Conservation (phyloP, 345 rosid species). For the Citropsis articulata region DNA sequence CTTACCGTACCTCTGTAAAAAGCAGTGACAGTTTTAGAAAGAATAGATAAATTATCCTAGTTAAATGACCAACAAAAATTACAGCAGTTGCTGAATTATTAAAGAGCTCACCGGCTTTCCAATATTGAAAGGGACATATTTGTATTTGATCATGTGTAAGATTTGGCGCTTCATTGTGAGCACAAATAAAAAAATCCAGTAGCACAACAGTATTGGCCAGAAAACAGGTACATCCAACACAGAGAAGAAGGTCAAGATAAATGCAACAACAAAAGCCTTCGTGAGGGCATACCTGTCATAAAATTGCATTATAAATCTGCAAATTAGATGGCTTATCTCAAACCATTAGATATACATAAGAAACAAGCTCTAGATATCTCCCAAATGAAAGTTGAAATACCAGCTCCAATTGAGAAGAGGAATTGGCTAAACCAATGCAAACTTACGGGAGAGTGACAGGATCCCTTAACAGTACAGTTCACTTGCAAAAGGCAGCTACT, state of each 20-base stretch:
- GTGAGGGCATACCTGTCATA: conserved; percentile 59
- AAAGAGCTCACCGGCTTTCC: conserved; percentile 46
- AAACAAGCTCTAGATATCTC: neutral
- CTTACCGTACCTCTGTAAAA: conserved; percentile 35
- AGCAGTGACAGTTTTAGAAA: neutral
- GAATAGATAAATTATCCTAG: neutral
- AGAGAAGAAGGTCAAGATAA: conserved; percentile 65
- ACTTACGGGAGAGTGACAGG: neutral
- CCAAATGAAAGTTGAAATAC: neutral
- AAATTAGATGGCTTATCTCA: neutral
- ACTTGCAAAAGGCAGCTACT: neutral
- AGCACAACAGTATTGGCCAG: conserved; percentile 77
- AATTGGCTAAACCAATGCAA: neutral
- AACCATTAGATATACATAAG: neutral
- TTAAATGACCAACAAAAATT: neutral
- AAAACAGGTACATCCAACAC: conserved; percentile 82
- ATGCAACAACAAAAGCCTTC: conserved; percentile 73
- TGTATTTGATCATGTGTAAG: conserved; percentile 62
- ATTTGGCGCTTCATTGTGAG: conserved; percentile 74
- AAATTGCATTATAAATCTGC: neutral
- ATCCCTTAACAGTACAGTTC: neutral
- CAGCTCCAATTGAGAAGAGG: neutral
- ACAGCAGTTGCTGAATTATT: neutral
- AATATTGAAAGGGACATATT: conserved; percentile 58
- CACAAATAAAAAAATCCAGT: conserved; percentile 70